Conservation (phyloP, 192 early-diverging fungal species). For the Dimargaris cristalligena region DNA sequence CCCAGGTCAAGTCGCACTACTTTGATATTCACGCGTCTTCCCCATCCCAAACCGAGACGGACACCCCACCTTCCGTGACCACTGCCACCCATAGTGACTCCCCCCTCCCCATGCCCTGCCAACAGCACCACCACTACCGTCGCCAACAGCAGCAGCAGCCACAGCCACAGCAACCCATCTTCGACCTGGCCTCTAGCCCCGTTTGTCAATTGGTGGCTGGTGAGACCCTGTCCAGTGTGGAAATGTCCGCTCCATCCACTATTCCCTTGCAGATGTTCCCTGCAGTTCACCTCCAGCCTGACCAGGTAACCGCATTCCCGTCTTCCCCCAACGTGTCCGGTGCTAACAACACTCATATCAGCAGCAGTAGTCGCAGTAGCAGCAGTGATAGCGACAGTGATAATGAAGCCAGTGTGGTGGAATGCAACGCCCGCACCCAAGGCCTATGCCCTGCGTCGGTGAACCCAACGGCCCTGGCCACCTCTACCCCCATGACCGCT, state of each 20-base stretch:
- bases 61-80: not conserved
- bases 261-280: not conserved
- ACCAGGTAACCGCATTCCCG: not conserved
- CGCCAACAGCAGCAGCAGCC: too few relatives aligned
- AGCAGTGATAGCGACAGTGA: too few relatives aligned
- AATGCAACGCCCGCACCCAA: too few relatives aligned
- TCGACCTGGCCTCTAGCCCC: too few relatives aligned
- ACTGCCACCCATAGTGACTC: not conserved
- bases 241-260: not conserved
- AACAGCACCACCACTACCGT: too few relatives aligned
- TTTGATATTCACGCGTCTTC: not conserved
- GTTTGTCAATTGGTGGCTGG: not conserved
- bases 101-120: not conserved
- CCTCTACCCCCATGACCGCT: not conserved
- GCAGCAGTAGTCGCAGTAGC: not conserved
- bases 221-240: not conserved
- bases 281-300: not conserved
- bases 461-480: too few relatives aligned
- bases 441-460: too few relatives aligned
- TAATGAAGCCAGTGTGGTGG: too few relatives aligned
- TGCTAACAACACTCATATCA: not conserved
- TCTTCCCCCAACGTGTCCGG: not conserved
- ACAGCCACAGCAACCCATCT: too few relatives aligned
- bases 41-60: too few relatives aligned
- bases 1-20: not conserved